Percentiles rank a stretch among this genome's conserved stretches.
Conservation (phyloP, 768 basidiomycete species). For the Trametes sanguinea region DNA sequence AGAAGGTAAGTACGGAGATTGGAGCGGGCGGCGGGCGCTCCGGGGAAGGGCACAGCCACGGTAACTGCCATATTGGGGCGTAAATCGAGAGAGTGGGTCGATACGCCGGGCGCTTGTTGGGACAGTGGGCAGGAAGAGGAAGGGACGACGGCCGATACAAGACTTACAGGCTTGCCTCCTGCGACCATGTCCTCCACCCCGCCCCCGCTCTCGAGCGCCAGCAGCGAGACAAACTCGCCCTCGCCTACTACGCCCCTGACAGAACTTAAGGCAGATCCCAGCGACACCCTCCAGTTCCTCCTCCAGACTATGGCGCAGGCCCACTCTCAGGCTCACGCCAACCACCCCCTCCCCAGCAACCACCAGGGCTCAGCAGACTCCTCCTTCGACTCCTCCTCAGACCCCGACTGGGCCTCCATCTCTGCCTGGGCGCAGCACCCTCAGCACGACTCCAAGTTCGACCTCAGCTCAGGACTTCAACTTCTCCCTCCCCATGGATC, state of each 20-base stretch:
- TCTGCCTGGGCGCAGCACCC: constrained; percentile 41
- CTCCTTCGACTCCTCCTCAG: constrained; percentile 13
- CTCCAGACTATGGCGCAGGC: constrained; percentile 33
- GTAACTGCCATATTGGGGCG: neutral
- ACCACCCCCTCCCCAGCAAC: neutral
- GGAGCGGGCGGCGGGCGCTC: constrained; percentile 22
- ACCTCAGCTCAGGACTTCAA: constrained; percentile 46
- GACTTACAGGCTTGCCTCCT: constrained; percentile 9
- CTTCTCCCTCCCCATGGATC: constrained; percentile 52
- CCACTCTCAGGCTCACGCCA: constrained; percentile 12
- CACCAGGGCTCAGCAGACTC: constrained; percentile 11
- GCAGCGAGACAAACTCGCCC: constrained; percentile 30
- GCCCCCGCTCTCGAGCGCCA: constrained; percentile 29
- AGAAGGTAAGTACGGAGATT: too few species aligned
- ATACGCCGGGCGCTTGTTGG: constrained; percentile 13
- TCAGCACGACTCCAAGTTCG: constrained; percentile 35
- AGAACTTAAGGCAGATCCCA: constrained; percentile 26
- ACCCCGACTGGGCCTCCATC: constrained; percentile 57
- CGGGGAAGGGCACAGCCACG: constrained; percentile 7
- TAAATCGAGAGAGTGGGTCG: constrained; percentile 21
- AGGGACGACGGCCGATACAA: constrained; percentile 14
- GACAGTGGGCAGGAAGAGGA: neutral
- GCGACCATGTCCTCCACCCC: constrained; percentile 28
- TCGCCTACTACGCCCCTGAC: constrained; percentile 25
- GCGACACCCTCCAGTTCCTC: constrained; percentile 31